Percentiles rank a stretch among this genome's conserved stretches.
phyloP scores from a whole-genome alignment of 108 stramenopile species.

The Skeletonema grethae region DNA sequence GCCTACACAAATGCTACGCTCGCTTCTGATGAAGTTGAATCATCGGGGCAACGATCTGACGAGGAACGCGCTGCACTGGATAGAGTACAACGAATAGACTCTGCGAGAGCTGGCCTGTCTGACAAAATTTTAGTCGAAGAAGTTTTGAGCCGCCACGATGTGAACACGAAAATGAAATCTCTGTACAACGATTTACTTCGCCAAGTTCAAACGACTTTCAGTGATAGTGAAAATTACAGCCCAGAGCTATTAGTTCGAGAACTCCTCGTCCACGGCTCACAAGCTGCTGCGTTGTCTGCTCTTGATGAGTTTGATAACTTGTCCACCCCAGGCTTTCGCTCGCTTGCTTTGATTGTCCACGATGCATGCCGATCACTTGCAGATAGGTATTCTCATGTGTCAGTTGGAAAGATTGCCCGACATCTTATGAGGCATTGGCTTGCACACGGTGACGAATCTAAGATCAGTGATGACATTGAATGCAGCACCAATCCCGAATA shows the following conservation, averaged over 20 bases:
- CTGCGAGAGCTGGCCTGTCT: constrained; percentile 64
- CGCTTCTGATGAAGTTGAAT: constrained; percentile 72
- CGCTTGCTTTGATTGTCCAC: constrained; percentile 59
- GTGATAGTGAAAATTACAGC: constrained; percentile 23
- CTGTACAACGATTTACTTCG: constrained; percentile 33
- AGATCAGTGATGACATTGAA: constrained; percentile 8
- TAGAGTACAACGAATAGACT: constrained; percentile 61
- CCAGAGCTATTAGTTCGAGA: constrained; percentile 71
- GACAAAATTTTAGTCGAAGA: constrained; percentile 65
- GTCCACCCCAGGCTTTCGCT: constrained; percentile 64
- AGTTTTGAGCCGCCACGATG: constrained; percentile 41
- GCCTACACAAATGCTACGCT: constrained; percentile 67
- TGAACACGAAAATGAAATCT: constrained; percentile 20
- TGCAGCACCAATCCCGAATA: constrained; percentile 1
- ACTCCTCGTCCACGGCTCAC: constrained; percentile 69
- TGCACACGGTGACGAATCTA: constrained; percentile 60
- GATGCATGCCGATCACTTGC: constrained; percentile 65
- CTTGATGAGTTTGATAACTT: constrained; percentile 49
- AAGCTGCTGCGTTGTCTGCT: constrained; percentile 56
- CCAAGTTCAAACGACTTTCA: constrained; percentile 19
- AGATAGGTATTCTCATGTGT: constrained; percentile 79
- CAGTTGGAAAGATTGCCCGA: constrained; percentile 48
- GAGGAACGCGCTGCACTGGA: constrained; percentile 54
- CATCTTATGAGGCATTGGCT: constrained; percentile 69
- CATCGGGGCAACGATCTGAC: constrained; percentile 8